Evolutionary conservation across 257 asterid species (phyloP).

Genomic region (Solanum sitiens): DNA sequence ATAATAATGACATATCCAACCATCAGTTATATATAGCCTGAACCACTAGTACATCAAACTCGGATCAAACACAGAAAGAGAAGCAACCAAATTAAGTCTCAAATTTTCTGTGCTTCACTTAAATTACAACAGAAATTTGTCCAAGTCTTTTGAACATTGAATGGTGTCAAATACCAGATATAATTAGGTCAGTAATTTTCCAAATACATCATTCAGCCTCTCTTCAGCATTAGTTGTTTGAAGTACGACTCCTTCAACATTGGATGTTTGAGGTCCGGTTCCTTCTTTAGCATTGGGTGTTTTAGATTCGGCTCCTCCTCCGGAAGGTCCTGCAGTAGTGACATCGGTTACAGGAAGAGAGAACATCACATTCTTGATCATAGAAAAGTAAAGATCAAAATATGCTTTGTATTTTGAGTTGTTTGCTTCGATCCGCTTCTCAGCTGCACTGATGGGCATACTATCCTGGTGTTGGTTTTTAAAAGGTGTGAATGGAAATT

Average conservation of each 20-base stretch:
- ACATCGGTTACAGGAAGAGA: conserved; percentile 9
- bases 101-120: too few relatives aligned
- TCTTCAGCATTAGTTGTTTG: too few relatives aligned
- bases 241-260: not conserved
- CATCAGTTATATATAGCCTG: too few relatives aligned
- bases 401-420: conserved; percentile 62
- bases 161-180: not conserved
- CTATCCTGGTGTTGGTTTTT: too few relatives aligned
- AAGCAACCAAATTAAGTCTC: too few relatives aligned
- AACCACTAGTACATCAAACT: too few relatives aligned
- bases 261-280: conserved; percentile 4
- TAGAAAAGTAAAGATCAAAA: conserved; percentile 46
- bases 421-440: conserved; percentile 14
- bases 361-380: conserved; percentile 54
- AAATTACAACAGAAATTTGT: not conserved
- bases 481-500: too few relatives aligned
- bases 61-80: too few relatives aligned
- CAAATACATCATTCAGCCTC: not conserved
- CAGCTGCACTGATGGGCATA: too few relatives aligned
- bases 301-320: not conserved
- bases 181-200: not conserved
- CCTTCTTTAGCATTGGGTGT: not conserved
- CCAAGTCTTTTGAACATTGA: not conserved
- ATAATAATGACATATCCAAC: too few relatives aligned
- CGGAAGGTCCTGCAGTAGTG: not conserved